Conservation (phyloP, 805 yeast species). For the Ogataea ramenticola region DNA sequence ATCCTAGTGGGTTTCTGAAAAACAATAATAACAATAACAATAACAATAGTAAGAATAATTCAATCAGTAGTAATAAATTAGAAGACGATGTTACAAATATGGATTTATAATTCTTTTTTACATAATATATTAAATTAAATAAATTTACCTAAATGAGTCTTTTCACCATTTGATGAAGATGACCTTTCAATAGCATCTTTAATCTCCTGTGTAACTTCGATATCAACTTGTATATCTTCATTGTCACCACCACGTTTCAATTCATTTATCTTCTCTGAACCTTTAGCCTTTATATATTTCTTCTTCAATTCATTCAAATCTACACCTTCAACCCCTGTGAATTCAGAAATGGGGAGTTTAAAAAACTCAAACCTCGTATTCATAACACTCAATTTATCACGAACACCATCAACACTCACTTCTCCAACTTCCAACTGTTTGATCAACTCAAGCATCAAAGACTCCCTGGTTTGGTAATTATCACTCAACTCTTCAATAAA, state of each 20-base stretch:
- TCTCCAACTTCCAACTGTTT: conserved; percentile 20
- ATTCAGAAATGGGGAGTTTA: conserved; percentile 15
- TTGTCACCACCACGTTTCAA: neutral
- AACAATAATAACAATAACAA: neutral
- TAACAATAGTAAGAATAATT: neutral
- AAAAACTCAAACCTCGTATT: conserved; percentile 34
- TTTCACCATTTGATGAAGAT: neutral
- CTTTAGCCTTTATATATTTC: neutral
- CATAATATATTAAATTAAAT: neutral
- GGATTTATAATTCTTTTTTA: neutral
- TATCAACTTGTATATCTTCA: neutral
- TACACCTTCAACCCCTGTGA: conserved; percentile 13
- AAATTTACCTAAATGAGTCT: neutral
- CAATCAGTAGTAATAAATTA: neutral
- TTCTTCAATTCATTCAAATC: conserved; percentile 7
- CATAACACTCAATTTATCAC: conserved; percentile 32
- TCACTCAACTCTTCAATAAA: conserved; percentile 34
- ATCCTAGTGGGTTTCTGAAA: neutral
- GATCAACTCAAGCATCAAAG: conserved; percentile 26
- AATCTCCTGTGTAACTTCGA: neutral
- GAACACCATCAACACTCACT: conserved; percentile 28
- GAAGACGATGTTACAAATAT: neutral
- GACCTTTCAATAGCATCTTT: neutral
- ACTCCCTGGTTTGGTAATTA: conserved; percentile 30
- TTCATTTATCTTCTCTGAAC: neutral